Base-by-base conservation (phyloP, 108 stramenopile species). In the Nitzschia putrida region DNA sequence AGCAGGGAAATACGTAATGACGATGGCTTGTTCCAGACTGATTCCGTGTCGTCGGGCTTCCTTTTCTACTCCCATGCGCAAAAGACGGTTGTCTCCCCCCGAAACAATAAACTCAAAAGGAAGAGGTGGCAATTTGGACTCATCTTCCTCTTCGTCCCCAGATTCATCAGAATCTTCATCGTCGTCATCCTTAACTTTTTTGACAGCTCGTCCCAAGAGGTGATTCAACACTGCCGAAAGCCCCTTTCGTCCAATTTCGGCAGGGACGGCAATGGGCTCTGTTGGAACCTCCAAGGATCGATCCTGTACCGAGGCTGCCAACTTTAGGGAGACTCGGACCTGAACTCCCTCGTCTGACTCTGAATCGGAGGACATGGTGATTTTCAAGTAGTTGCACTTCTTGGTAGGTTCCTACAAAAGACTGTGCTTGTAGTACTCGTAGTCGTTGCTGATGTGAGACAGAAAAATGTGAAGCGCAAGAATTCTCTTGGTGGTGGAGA, bases 261-360 rank as follows among this genome's bases (percentile, higher is more conserved):
- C 69, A 16, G 93, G 93, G 12, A 94, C 88, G 40, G 90, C 89
- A 55, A 94, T 90, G 52, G 87, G 81, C 23, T 91, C 89, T 0
- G 78, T 41, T 6, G 93, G 89, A 20, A 94, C 82, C 38, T 81
- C 80, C 26, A 93, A 77, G 4, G 73, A 74, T 13, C 68, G 72
- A 63, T 81, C 78, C 6, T 72, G 37, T 11, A 72, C 71, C 4
- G 55, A 68, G 11, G 59, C 52, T 34, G 77, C 80, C 55, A 88
- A 57, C 11, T 70, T 76, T 26, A 88, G 68, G 21, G 86, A 64
- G 1, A 88, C 73, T 42, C 86, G 81, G 37, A 88, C 73, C 53
- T 88, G 78, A 38, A 69, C 67, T 38, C 74, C 82, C n/a, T 68
- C 68, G 13, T 70, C 76, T 13, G 53, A 69, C 23, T 77, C 76